Evolutionary conservation across 129 eudicot genomes (phyloP).

Genomic region (Chrysanthemum seticuspe): DNA sequence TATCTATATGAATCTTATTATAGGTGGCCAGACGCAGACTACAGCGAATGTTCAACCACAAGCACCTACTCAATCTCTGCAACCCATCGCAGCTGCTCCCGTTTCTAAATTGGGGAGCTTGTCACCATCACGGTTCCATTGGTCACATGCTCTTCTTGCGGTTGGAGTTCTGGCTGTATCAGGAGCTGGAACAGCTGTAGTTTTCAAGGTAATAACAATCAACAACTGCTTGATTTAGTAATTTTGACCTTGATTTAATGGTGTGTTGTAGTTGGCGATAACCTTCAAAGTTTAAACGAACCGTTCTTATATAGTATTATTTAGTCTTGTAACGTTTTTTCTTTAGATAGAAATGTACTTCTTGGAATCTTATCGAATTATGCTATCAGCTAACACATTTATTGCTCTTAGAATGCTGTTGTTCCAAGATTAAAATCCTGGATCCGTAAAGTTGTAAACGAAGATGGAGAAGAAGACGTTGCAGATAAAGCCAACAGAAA

Average conservation of each 20-base stretch:
- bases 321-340: too few relatives aligned
- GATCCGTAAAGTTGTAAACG: slow-evolving; percentile 76
- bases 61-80: slow-evolving; percentile 53
- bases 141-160: slow-evolving; percentile 87
- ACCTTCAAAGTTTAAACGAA: background rate
- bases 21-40: slow-evolving; percentile 62
- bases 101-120: slow-evolving; percentile 50
- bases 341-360: background rate
- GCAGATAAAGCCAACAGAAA: slow-evolving; percentile 36
- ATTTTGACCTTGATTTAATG: background rate
- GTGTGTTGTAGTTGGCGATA: background rate
- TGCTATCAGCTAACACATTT: background rate
- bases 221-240: slow-evolving; percentile 1
- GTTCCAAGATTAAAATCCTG: slow-evolving; percentile 92
- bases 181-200: slow-evolving; percentile 90
- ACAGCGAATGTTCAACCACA: slow-evolving; percentile 49
- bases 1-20: slow-evolving; percentile 15
- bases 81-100: slow-evolving; percentile 44
- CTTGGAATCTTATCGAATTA: background rate
- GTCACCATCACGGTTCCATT: slow-evolving; percentile 50
- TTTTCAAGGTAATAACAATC: slow-evolving; percentile 58
- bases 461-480: slow-evolving; percentile 60
- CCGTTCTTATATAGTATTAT: too few relatives aligned
- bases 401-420: slow-evolving; percentile 53
- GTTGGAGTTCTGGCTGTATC: slow-evolving; percentile 77